Evolutionary conservation across 1,284 basidiomycete species (phyloP).

Genomic region (Mrakiaceae sp.): DNA sequence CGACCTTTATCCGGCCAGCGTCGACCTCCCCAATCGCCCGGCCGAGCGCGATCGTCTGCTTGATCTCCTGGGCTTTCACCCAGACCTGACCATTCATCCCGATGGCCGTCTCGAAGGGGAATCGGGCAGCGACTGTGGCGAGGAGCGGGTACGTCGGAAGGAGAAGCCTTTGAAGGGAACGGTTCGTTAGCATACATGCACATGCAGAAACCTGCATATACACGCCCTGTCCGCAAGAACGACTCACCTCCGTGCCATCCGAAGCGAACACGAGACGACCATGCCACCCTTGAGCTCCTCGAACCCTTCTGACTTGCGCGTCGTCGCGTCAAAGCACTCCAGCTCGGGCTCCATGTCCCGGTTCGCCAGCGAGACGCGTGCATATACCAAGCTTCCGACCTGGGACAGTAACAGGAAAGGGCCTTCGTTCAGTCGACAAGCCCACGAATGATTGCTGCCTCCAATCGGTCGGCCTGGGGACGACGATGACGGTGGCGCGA

Average conservation of each 20-base stretch:
- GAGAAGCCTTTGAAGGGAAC: constrained; percentile 28
- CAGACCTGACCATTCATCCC: constrained; percentile 41
- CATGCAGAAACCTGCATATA: too few relatives aligned
- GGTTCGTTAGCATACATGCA: neutral
- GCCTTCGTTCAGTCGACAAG: neutral
- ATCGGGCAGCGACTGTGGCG: constrained; percentile 25
- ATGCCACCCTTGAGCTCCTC: constrained; percentile 39
- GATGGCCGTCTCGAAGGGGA: constrained; percentile 39
- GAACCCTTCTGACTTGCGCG: constrained; percentile 39
- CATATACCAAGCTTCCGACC: constrained; percentile 42
- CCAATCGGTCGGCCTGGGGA: too few relatives aligned
- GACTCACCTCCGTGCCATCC: constrained; percentile 31
- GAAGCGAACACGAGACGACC: constrained; percentile 28
- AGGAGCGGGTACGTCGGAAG: constrained; percentile 34
- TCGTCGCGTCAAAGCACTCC: constrained; percentile 40
- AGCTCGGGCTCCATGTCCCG: constrained; percentile 42
- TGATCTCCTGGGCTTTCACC: constrained; percentile 35
- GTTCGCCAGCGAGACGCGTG: constrained; percentile 37
- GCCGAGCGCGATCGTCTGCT: constrained; percentile 23
- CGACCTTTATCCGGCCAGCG: neutral
- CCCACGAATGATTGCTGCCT: neutral
- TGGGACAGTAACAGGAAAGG: constrained; percentile 19
- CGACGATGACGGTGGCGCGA: too few relatives aligned
- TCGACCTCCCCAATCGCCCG: constrained; percentile 13
- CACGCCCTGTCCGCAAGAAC: neutral